phyloP scores from a whole-genome alignment of 345 rosid species.

The Gossypioides kirkii region DNA sequence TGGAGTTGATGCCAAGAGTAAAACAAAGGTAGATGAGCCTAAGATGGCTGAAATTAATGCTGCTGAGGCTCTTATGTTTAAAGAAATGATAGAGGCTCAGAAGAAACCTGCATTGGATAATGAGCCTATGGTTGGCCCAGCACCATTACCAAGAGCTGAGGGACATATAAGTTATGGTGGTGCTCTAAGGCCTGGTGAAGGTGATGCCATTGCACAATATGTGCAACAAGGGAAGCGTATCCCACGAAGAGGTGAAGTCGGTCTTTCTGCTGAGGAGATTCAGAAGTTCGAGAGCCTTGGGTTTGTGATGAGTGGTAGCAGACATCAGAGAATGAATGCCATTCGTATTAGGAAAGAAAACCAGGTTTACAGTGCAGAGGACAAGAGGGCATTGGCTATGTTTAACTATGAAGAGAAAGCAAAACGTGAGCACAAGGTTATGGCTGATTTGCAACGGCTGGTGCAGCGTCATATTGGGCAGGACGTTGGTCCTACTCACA shows the following conservation, averaged over 20 bases:
- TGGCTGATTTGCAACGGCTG: slow-evolving; percentile 88
- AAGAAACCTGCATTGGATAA: slow-evolving; percentile 64
- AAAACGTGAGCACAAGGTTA: slow-evolving; percentile 94
- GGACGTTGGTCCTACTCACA: slow-evolving; percentile 92
- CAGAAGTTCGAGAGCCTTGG: slow-evolving; percentile 87
- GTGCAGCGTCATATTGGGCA: slow-evolving; percentile 96
- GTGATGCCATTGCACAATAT: slow-evolving; percentile 97
- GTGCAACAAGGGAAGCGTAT: slow-evolving; percentile 99
- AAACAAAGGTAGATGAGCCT: slow-evolving; percentile 36
- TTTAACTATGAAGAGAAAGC: slow-evolving; percentile 98
- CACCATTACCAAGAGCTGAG: slow-evolving; percentile 86
- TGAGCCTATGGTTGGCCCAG: slow-evolving; percentile 80
- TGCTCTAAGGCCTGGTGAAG: slow-evolving; percentile 98
- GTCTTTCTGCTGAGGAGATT: slow-evolving; percentile 96
- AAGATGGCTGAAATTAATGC: slow-evolving; percentile 47
- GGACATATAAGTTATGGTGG: slow-evolving; percentile 99
- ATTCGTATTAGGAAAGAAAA: slow-evolving; percentile 99
- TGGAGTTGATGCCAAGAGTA: slow-evolving; percentile 30
- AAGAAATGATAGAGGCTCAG: slow-evolving; percentile 73
- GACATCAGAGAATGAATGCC: slow-evolving; percentile 98
- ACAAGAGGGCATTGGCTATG: slow-evolving; percentile 93
- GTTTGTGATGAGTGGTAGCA: slow-evolving; percentile 98
- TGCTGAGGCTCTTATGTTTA: slow-evolving; percentile 63
- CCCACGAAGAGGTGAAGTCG: slow-evolving; percentile 99
- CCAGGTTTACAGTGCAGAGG: slow-evolving; percentile 98